Conservation (phyloP, 192 early-diverging fungal genomes). For the Linnemannia zychae region DNA sequence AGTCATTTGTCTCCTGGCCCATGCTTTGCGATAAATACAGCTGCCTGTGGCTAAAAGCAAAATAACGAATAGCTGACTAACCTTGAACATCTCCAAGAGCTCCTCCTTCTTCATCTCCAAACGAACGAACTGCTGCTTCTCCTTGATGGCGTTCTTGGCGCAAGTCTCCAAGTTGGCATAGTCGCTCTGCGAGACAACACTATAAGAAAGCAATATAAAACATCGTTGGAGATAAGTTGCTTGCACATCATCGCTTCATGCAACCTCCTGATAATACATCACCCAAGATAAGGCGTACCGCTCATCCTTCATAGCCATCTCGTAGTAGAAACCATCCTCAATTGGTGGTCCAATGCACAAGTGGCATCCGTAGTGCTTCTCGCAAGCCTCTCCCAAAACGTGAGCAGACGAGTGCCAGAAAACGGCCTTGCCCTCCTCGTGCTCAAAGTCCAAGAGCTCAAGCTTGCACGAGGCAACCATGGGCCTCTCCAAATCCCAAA, state of each 20-base stretch:
- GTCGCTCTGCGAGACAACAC: conserved; percentile 85
- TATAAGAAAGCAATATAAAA: conserved; percentile 22
- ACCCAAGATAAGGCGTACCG: conserved; percentile 29
- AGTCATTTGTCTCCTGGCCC: neutral
- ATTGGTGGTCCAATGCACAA: conserved; percentile 97
- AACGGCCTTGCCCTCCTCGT: conserved; percentile 92
- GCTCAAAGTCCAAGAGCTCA: conserved; percentile 95
- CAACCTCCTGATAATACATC: neutral
- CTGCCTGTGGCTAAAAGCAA: neutral
- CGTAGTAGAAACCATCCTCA: conserved; percentile 96
- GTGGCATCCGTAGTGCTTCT: conserved; percentile 97
- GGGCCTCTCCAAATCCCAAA: conserved; percentile 93
- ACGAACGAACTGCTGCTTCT: conserved; percentile 96
- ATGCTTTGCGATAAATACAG: neutral
- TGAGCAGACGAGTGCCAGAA: conserved; percentile 99
- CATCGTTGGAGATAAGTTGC: neutral
- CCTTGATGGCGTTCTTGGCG: conserved; percentile 89
- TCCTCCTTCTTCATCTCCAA: conserved; percentile 89
- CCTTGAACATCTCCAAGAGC: conserved; percentile 95
- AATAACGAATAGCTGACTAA: conserved; percentile 11
- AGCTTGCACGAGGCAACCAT: conserved; percentile 84
- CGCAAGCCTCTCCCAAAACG: conserved; percentile 96
- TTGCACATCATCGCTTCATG: neutral
- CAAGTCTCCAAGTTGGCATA: conserved; percentile 90
- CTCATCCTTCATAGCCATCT: conserved; percentile 88